Base-by-base conservation (phyloP, 257 asterid genomes). In the Primulina huaijiensis region DNA sequence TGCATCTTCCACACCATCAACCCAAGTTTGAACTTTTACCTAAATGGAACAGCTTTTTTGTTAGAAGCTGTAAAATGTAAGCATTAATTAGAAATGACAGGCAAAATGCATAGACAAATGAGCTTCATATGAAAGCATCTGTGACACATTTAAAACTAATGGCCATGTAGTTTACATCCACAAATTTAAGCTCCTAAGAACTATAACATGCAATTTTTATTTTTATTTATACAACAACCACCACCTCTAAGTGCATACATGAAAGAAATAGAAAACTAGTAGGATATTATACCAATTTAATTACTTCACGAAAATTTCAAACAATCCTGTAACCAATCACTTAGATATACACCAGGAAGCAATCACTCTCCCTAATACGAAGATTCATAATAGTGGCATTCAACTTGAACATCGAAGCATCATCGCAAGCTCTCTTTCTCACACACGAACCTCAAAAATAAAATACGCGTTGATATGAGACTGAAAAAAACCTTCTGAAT, bases 11-110 rank as follows among this genome's bases (percentile, higher is more conserved):
- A 69, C 40, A 16, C 88, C 98, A 65, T 92, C 81, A 38, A 92
- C 85, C 96, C 96, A 92, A 67, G 94, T 90, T 79, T 88, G 98
- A 77, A 92, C 86, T 90, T 92, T 92, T 33, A 92, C 97, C 98
- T 92, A 74, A 73, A 7, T 25, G 62, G 76, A 64, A 57, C 23
- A 67, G n/a, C 65, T 37, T 17, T 63, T 53, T 19, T 50, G 8
- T 50, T 1, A 50, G 21, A 50, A 50, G 57, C 57, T 50, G 14
- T 40, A 10, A 38, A 0, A 6, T 6, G 40, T 35, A 35, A 27
- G 50, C 50, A 38, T 2, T 38, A 38, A 38, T 8, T 38, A 10
- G 7, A 38, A 38, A 38, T 38, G 50, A 35, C 40, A 35, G 50
- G 21, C 7, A 50, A 50, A 50, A 50, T 50, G 56, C 56, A 50